Conservation (phyloP, 1,284 basidiomycete species). For the Ustilago xerochloae region DNA sequence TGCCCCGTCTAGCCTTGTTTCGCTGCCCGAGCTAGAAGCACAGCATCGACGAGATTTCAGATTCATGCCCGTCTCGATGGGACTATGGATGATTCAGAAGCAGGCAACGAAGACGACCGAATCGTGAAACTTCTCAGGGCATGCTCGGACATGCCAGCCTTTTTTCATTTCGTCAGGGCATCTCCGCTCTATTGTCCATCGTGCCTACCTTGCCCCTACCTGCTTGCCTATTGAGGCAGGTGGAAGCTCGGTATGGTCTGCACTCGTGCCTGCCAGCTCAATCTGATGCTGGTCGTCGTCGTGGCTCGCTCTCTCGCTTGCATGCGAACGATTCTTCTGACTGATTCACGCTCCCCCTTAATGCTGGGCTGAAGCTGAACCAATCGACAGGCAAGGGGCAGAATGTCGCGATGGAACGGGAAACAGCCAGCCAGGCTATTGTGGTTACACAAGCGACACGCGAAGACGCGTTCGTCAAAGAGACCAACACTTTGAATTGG, state of each 20-base stretch:
- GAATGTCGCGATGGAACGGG: constrained; percentile 6
- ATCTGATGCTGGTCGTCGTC: background rate
- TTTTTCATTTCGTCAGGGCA: background rate
- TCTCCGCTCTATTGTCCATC: background rate
- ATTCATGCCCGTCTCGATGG: constrained; percentile 40
- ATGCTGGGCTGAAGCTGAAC: constrained; percentile 12
- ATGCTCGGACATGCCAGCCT: constrained; percentile 1
- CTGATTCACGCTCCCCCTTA: background rate
- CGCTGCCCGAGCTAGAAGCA: background rate
- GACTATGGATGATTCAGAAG: background rate
- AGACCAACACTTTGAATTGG: background rate
- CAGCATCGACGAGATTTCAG: background rate
- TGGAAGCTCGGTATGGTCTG: background rate
- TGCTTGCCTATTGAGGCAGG: background rate
- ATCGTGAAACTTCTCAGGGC: constrained; percentile 5
- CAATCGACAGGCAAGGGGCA: constrained; percentile 27
- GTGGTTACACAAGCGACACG: background rate
- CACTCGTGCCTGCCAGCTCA: too few species aligned
- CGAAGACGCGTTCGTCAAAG: background rate
- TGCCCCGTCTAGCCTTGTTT: background rate
- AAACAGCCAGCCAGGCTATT: background rate
- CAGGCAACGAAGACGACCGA: constrained; percentile 5
- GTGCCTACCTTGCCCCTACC: background rate
- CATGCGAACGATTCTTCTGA: background rate
- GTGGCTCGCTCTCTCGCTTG: background rate